Base-by-base conservation (phyloP, 177 flowering plant species). In the Vitis hybrid region DNA sequence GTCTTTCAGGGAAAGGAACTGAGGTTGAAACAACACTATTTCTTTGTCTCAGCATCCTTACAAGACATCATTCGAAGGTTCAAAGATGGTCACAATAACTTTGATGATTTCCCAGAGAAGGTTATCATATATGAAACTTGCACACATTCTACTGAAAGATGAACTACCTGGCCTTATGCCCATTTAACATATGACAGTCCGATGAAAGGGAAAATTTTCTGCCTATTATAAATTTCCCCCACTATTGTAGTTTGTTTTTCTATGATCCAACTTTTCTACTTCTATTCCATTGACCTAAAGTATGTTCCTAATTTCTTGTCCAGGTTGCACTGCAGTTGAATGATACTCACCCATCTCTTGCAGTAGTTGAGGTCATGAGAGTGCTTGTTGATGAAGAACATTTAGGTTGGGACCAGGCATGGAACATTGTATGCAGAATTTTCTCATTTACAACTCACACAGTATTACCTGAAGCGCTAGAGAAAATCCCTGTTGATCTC, bases 1-100 rank as follows among this genome's bases (percentile, higher is more conserved):
- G 54, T 72, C 21, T 75, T 70, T 65, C 76, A 85, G 86, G 91
- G 91, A 39, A 88, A 88, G 73, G 85, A 80, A 73, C 72, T 88
- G 62, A 80, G 91, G 65, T 62, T 88, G 75, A 88, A 88, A 72
- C 91, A 88, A 74, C 91, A 88, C 62, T 88, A 84, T 70, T 86
- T 87, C 77, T 82, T 85, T 70, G 84, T 79, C 48, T 81, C 87
- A 30, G 91, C 89, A 69, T 84, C 88, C 19, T 19, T 86, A 23
- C 91, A 88, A 72, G 89, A 86, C 74, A 87, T 87, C 54, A 84
- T 87, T 56, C 76, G 88, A 32, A 78, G 91, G 72, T 87, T 80
- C 74, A 85, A 81, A 74, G 88, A 87, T 60, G 51, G 60, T 49
- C 83, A 86, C 61, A 73, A 17, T 67, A 77, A 77, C 72, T 80